These are phyloP conservation scores for Cyberlindnera maritima DNA, from an alignment of 805 yeast species.

Conservation along the genomic window DNA sequence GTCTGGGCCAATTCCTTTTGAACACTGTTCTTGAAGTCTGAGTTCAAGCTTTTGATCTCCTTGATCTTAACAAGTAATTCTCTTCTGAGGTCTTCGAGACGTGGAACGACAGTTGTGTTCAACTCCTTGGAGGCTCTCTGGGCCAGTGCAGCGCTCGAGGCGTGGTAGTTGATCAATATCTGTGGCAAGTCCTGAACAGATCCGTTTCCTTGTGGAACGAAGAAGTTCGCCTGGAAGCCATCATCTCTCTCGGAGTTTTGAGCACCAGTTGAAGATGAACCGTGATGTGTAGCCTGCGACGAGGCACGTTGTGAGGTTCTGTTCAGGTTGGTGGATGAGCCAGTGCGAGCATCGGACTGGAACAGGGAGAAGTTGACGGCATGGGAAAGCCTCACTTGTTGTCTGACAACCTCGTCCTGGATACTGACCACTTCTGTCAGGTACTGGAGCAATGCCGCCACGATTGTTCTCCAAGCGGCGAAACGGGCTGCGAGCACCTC, in stretches of 20 bases:
- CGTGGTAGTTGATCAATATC: slow-evolving; percentile 62
- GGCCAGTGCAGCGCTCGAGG: slow-evolving; percentile 56
- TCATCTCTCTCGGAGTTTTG: slow-evolving; percentile 21
- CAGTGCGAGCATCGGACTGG: slow-evolving; percentile 2
- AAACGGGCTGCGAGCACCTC: slow-evolving; percentile 83
- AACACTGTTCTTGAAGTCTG: slow-evolving; percentile 81
- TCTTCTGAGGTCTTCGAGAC: slow-evolving; percentile 64
- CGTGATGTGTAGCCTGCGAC: slow-evolving; percentile 7
- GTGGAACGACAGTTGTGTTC: slow-evolving; percentile 57
- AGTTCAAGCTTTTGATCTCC: slow-evolving; percentile 77
- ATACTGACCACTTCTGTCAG: slow-evolving; percentile 77
- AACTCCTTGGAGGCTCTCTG: slow-evolving; percentile 58
- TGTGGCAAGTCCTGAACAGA: slow-evolving; percentile 84
- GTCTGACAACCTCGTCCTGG: slow-evolving; percentile 85
- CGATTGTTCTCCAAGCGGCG: slow-evolving; percentile 80
- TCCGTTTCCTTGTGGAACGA: slow-evolving; percentile 73
- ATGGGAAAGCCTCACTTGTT: slow-evolving; percentile 76
- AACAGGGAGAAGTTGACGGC: slow-evolving; percentile 53
- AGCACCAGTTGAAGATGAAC: slow-evolving; percentile 28
- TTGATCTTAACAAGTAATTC: slow-evolving; percentile 82
- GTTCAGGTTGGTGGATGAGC: background rate
- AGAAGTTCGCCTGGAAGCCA: slow-evolving; percentile 38
- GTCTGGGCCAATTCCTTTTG: slow-evolving; percentile 67
- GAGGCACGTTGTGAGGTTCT: background rate
- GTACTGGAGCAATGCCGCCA: slow-evolving; percentile 71